Percentiles rank a stretch among this genome's conserved stretches.
Evolutionary conservation across 441 rosid species (phyloP).

Genomic region (Daphne laureola): DNA sequence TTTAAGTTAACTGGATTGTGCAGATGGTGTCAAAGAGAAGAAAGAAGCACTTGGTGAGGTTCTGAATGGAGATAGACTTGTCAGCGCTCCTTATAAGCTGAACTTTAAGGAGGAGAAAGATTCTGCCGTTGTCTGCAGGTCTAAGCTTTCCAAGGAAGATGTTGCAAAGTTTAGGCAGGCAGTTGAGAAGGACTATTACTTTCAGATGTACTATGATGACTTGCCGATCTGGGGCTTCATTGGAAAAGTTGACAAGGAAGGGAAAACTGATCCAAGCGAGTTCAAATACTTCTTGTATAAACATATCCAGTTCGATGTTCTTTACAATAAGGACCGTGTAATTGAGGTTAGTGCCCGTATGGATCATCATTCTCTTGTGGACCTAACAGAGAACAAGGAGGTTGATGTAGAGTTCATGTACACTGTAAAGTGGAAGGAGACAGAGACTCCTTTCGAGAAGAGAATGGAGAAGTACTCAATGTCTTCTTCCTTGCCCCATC

Average conservation of each 20-base stretch:
- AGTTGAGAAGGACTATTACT: conserved; percentile 64
- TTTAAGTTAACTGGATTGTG: conserved; percentile 3
- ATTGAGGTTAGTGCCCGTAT: conserved; percentile 53
- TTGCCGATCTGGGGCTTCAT: conserved; percentile 88
- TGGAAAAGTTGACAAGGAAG: conserved; percentile 76
- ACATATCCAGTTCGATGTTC: conserved; percentile 60
- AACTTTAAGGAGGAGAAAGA: conserved; percentile 55
- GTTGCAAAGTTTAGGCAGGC: conserved; percentile 53
- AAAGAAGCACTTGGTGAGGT: conserved; percentile 84
- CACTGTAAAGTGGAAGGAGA: conserved; percentile 81
- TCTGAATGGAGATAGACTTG: conserved; percentile 73
- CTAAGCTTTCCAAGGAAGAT: conserved; percentile 43
- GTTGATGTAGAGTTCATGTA: conserved; percentile 66
- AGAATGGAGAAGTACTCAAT: conserved; percentile 82
- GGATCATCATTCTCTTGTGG: conserved; percentile 61
- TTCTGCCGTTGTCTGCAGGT: conserved; percentile 50
- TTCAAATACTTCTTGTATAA: conserved; percentile 65
- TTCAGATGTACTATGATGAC: conserved; percentile 86
- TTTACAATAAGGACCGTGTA: conserved; percentile 67
- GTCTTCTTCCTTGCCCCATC: conserved; percentile 76
- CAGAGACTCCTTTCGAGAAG: conserved; percentile 57
- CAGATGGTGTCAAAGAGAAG: conserved; percentile 63
- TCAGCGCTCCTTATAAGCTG: conserved; percentile 71
- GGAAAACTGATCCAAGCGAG: conserved; percentile 51
- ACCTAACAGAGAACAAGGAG: conserved; percentile 65